Evolutionary conservation across 495 filamentous ascomycete genomes (phyloP).

Genomic region (Aspergillus indologenus): DNA sequence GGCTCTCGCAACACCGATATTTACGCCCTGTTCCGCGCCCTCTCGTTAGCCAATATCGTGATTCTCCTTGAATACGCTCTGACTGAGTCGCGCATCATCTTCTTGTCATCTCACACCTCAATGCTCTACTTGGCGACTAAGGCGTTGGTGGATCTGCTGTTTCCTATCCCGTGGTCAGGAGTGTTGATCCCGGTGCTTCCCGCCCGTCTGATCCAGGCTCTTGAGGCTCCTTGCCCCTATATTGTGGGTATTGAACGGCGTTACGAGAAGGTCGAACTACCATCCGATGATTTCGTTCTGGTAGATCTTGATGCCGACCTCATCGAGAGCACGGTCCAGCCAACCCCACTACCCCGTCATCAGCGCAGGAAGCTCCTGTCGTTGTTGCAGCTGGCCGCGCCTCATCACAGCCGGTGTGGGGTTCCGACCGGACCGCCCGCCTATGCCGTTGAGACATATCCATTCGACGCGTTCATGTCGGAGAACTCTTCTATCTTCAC

Average conservation of each 20-base stretch:
- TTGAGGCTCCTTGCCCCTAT: constrained; percentile 95
- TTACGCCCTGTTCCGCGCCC: constrained; percentile 84
- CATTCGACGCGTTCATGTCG: constrained; percentile 81
- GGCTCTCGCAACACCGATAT: constrained; percentile 89
- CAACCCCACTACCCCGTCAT: constrained; percentile 76
- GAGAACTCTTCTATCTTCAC: constrained; percentile 80
- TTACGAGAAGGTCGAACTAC: constrained; percentile 87
- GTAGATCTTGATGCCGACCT: constrained; percentile 89
- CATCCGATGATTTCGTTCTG: constrained; percentile 94
- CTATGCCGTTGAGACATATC: constrained; percentile 89
- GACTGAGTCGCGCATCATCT: constrained; percentile 91
- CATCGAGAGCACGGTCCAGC: constrained; percentile 75
- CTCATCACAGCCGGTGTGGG: constrained; percentile 82
- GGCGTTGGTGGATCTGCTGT: constrained; percentile 78
- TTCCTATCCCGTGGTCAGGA: constrained; percentile 87
- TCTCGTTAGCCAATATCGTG: constrained; percentile 88
- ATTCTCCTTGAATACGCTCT: constrained; percentile 90
- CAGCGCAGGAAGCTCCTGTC: constrained; percentile 87
- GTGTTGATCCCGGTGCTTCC: constrained; percentile 92
- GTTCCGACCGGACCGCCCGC: constrained; percentile 85
- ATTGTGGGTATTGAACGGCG: constrained; percentile 93
- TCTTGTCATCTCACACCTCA: constrained; percentile 89
- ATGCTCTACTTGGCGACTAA: constrained; percentile 93
- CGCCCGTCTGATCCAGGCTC: constrained; percentile 77
- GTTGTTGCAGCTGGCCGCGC: constrained; percentile 83